Percentiles rank a stretch among this genome's conserved stretches.
phyloP scores from a whole-genome alignment of 371 early-diverging fungal genomes.

The Mortierella sp. region DNA sequence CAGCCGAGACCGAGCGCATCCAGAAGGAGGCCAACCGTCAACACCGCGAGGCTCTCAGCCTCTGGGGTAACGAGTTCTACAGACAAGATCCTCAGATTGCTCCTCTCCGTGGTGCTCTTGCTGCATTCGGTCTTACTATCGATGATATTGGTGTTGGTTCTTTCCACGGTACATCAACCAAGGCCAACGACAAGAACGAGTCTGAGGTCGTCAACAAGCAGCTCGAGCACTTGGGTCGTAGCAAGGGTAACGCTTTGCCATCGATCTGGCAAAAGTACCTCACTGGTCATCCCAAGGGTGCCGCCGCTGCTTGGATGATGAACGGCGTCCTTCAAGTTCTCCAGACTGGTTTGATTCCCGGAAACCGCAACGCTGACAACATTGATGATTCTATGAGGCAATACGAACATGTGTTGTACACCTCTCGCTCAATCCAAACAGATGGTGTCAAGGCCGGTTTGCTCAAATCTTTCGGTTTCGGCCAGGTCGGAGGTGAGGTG shows the following conservation, averaged over 20 bases:
- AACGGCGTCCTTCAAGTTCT: slow-evolving; percentile 93
- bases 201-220: slow-evolving; percentile 91
- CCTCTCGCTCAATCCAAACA: slow-evolving; percentile 90
- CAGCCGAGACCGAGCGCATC: slow-evolving; percentile 85
- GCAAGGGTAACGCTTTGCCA: slow-evolving; percentile 87
- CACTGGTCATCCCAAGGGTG: slow-evolving; percentile 97
- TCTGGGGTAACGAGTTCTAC: slow-evolving; percentile 93
- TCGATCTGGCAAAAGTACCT: slow-evolving; percentile 95
- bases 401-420: slow-evolving; percentile 89
- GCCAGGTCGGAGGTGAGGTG: slow-evolving; percentile 96
- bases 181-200: slow-evolving; percentile 98
- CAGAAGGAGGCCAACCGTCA: slow-evolving; percentile 88
- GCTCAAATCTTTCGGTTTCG: slow-evolving; percentile 97
- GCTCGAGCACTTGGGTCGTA: slow-evolving; percentile 90
- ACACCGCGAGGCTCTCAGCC: slow-evolving; percentile 85
- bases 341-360: slow-evolving; percentile 92
- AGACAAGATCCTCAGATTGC: slow-evolving; percentile 86
- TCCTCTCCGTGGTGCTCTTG: slow-evolving; percentile 93
- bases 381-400: slow-evolving; percentile 85
- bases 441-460: slow-evolving; percentile 95
- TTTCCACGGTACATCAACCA: slow-evolving; percentile 98
- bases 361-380: slow-evolving; percentile 97
- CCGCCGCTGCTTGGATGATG: slow-evolving; percentile 98
- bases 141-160: slow-evolving; percentile 97
- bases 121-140: slow-evolving; percentile 90